Evolutionary conservation across 805 yeast species (phyloP).

Genomic region (Zygoascus tannicola): DNA sequence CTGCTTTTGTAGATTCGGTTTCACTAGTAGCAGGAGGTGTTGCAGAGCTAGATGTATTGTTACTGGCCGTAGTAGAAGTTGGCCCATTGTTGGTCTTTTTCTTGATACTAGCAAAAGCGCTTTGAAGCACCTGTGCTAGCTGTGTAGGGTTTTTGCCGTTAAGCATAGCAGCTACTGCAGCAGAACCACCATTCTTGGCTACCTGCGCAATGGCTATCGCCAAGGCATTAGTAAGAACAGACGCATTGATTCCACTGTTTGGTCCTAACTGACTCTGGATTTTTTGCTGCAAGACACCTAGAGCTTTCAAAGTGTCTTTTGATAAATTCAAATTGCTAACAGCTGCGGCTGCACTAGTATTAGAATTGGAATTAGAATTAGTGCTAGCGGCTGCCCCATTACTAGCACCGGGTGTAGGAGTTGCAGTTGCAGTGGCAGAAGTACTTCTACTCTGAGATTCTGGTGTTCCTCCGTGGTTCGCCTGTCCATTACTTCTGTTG

Average conservation of each 20-base stretch:
- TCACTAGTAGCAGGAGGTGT: conserved; percentile 8
- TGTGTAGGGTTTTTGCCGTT: conserved; percentile 21
- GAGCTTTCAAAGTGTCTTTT: conserved; percentile 60
- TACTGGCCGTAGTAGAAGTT: conserved; percentile 2
- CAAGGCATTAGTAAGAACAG: conserved; percentile 76
- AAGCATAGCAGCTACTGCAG: conserved; percentile 17
- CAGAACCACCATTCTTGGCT: conserved; percentile 44
- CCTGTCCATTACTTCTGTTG: conserved; percentile 5
- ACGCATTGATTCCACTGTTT: conserved; percentile 75
- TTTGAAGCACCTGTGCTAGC: conserved; percentile 16
- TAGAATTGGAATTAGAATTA: conserved; percentile 4
- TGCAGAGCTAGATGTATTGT: conserved; percentile 2
- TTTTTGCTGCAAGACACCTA: conserved; percentile 80
- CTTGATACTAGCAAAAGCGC: conserved; percentile 15
- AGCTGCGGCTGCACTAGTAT: conserved; percentile 5
- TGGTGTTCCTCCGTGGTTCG: background rate
- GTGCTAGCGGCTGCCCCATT: background rate
- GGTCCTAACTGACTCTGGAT: conserved; percentile 67
- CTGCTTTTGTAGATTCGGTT: conserved; percentile 3
- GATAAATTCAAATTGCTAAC: conserved; percentile 29
- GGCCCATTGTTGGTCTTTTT: conserved; percentile 2
- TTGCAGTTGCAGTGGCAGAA: background rate
- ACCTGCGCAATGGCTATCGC: conserved; percentile 91
- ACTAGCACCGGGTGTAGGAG: background rate
- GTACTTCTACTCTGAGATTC: background rate